Evolutionary conservation across 441 rosid species (phyloP).

Genomic region (Adansonia grandidieri): DNA sequence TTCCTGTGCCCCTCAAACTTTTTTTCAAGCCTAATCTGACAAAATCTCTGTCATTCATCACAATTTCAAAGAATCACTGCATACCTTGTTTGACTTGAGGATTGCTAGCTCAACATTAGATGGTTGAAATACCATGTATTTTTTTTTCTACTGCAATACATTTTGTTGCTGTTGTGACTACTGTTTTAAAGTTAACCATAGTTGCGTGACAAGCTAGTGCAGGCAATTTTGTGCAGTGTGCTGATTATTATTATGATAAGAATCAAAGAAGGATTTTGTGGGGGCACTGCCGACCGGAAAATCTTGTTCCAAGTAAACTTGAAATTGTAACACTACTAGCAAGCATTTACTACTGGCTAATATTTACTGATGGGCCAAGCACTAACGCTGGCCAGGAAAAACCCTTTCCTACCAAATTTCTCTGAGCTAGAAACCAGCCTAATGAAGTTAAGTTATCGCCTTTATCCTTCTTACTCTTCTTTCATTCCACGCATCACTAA

Average conservation of each 20-base stretch:
- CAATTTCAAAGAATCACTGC: conserved; percentile 23
- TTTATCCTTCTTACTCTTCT: not conserved
- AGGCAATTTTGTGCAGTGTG: not conserved
- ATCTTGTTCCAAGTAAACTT: conserved; percentile 6
- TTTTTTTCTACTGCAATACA: not conserved
- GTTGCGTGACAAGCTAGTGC: conserved; percentile 24
- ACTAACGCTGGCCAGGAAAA: conserved; percentile 19
- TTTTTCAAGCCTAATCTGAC: not conserved
- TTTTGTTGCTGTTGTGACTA: not conserved
- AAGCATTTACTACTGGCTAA: not conserved
- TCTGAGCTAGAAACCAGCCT: not conserved
- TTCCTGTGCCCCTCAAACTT: conserved; percentile 18
- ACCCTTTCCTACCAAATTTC: not conserved
- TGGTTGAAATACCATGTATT: conserved; percentile 9
- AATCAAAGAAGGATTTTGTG: conserved; percentile 19
- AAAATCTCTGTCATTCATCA: not conserved
- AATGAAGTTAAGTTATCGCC: not conserved
- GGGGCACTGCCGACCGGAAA: conserved; percentile 14
- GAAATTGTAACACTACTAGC: not conserved
- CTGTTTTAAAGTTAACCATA: not conserved
- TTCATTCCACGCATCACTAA: not conserved
- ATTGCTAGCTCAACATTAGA: not conserved
- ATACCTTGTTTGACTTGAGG: conserved; percentile 28
- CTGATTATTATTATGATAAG: not conserved
- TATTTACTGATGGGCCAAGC: not conserved